Evolutionary conservation across 2,329 filamentous ascomycete genomes (phyloP), one percentile per base, ranked within the genome.

Genomic region (Aspergillus terreus): DNA sequence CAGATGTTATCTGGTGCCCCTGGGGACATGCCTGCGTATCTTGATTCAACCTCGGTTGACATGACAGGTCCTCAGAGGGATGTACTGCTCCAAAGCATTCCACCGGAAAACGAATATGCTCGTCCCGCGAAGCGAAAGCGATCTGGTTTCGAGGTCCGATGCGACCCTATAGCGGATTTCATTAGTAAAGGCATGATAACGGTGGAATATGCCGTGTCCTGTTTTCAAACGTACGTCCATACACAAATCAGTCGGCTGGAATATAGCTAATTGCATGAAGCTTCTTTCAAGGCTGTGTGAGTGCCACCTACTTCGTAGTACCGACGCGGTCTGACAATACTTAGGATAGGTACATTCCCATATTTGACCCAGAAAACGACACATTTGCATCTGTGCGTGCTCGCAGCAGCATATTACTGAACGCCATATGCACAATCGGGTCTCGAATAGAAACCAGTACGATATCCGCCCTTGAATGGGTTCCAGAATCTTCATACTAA

Each of bases 381-480:
- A 75, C 73, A 0, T 71, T 80, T 45, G 60, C 71, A 0, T 76
- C 74, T 0, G 70, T 82, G 2, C 67, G 74, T 14, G 60, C 65
- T 7, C 70, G 79, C 11, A 81, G 77, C 49, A 71, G 72, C 3
- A 72, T 82, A 14, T 66, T 82, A 0, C 75, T 82, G 44, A 77
- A 79, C 55, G 71, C 74, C 1, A 78, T 82, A 6, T 76, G 79
- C 50, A 75, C 77, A 1, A 73, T 80, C 21, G 80, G 79, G 2
- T 79, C 77, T 56, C 75, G 78, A 11, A 73, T 77, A 2, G 57
- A 68, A 12, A 59, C 56, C 4, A 63, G 64, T 67, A 56, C 23
- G 52, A 21, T n/a, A 4, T 27, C n/a, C 4, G 11, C 3, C 11
- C 4, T 14, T 4, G 3, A 23, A 15, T 32, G n/a, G 25, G 14